Base-by-base conservation (phyloP, 73 alveolate species). In the Paramecium primaurelia region DNA sequence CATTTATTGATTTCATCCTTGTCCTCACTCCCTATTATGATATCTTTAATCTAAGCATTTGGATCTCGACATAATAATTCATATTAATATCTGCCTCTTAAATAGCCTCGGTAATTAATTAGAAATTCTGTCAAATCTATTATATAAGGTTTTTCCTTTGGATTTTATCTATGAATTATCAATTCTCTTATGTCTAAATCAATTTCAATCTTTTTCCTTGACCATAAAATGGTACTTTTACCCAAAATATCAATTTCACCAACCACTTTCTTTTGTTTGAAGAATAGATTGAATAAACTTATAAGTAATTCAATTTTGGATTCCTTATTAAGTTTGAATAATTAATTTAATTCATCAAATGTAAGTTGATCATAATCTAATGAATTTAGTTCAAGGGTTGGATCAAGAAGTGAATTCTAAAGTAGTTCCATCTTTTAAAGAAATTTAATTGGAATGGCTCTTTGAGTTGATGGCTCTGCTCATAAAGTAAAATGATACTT, bases 211-310 rank as follows among this genome's bases (percentile, higher is more conserved):
- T 80, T 22, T 49, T 47, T 80, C 12, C 58, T 44, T 47, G 71
- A 47, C 91, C 91, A 80, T 44, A 80, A 32, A 28, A 80, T 80
- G 32, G 42, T 32, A 36, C 91, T 80, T 80, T 47, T 80, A 38
- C 91, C 91, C 75, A 80, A 36, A 22, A 80, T 36, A 42, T 80
- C 91, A 34, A 80, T 22, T 80, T 44, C 75, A 18, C 91, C 91
- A 5, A 42, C 20, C 11, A 80, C 25, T 25, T 47, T 80, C 26
- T 59, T 80, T 80, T 80, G 26, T 45, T 80, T 44, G n/a, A 80
- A 32, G 32, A 80, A 80, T 36, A 80, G 32, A 45, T 47, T 28
- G 58, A n/a, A 25, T 45, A 80, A 4, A 49, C 73, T 47, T 4
- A 45, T 25, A 0, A 80, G 44, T 14, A 80, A 26, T 44, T 80